Evolutionary conservation across 1,139 yeast species (phyloP).

Genomic region (Pichia terricola): DNA sequence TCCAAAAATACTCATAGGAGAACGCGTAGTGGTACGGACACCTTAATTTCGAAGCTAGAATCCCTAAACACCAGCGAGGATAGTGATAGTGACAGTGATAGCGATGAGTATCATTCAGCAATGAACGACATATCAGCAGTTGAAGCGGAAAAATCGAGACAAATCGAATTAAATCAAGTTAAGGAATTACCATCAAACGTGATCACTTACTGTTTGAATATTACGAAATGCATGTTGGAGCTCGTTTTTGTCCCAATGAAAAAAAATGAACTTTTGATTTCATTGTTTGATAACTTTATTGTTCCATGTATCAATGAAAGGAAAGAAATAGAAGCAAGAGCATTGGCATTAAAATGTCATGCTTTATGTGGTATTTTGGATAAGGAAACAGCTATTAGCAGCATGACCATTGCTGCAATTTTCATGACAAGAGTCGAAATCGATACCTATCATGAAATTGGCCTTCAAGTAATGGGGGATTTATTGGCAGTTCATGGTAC

Average conservation of each 20-base stretch:
- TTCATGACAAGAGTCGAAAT: constrained; percentile 48
- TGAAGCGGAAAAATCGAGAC: constrained; percentile 22
- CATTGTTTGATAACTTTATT: constrained; percentile 68
- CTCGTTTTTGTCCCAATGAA: constrained; percentile 56
- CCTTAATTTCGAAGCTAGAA: constrained; percentile 17
- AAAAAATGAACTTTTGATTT: constrained; percentile 58
- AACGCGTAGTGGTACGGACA: neutral
- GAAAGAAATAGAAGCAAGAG: constrained; percentile 50
- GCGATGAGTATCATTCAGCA: constrained; percentile 45
- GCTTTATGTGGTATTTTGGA: constrained; percentile 77
- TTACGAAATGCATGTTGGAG: constrained; percentile 66
- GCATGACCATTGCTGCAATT: constrained; percentile 50
- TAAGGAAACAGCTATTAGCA: constrained; percentile 49
- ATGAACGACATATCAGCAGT: constrained; percentile 23
- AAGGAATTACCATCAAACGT: constrained; percentile 39
- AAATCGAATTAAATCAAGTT: constrained; percentile 25
- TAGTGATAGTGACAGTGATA: constrained; percentile 15
- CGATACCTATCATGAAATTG: constrained; percentile 48
- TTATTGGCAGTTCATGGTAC: constrained; percentile 71
- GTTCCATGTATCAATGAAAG: constrained; percentile 63
- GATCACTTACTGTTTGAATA: constrained; percentile 54
- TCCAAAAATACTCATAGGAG: constrained; percentile 8
- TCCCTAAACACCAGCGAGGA: constrained; percentile 15
- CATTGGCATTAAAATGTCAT: constrained; percentile 63
- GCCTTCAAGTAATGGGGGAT: constrained; percentile 68